phyloP scores from a whole-genome alignment of 352 stramenopile genomes.

The Globisporangium heterothallicum region DNA sequence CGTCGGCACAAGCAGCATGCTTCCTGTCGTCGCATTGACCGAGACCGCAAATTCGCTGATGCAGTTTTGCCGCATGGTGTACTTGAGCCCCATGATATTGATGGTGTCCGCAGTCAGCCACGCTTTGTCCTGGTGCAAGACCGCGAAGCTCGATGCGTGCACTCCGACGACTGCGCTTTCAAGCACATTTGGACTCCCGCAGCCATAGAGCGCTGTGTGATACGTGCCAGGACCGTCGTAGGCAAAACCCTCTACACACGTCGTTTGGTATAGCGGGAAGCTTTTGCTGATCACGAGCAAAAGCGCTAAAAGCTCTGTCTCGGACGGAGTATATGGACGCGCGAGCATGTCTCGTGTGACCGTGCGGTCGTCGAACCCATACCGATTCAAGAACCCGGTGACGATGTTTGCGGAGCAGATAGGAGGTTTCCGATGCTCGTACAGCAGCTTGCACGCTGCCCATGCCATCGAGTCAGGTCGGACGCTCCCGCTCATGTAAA shows the following conservation, averaged over 20 bases:
- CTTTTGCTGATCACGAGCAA: conserved; percentile 40
- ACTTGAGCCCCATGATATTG: conserved; percentile 32
- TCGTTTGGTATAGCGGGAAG: conserved; percentile 22
- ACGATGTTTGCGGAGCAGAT: conserved; percentile 42
- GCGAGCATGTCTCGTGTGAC: conserved; percentile 26
- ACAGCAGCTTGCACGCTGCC: conserved; percentile 41
- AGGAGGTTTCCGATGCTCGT: conserved; percentile 23
- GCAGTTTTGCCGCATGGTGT: conserved; percentile 40
- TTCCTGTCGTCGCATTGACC: background rate
- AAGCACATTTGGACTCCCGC: conserved; percentile 24
- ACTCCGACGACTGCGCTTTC: conserved; percentile 30
- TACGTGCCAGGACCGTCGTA: conserved; percentile 10
- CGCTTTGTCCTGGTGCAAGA: conserved; percentile 30
- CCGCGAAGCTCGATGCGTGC: conserved; percentile 25
- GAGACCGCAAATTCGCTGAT: conserved; percentile 19
- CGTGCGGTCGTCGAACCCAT: conserved; percentile 20
- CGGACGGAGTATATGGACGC: conserved; percentile 23
- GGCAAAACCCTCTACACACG: conserved; percentile 38
- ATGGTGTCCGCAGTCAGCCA: conserved; percentile 40
- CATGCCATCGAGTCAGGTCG: conserved; percentile 44
- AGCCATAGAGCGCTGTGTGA: conserved; percentile 29
- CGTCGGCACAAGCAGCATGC: conserved; percentile 1
- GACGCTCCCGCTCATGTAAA: conserved; percentile 27
- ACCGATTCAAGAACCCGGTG: conserved; percentile 29
- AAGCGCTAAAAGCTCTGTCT: conserved; percentile 27